Percentiles rank a stretch among this genome's conserved stretches.
These are phyloP conservation scores for Trypanosoma melophagium DNA, from an alignment of 208 protist genomes.

Conservation along the genomic window DNA sequence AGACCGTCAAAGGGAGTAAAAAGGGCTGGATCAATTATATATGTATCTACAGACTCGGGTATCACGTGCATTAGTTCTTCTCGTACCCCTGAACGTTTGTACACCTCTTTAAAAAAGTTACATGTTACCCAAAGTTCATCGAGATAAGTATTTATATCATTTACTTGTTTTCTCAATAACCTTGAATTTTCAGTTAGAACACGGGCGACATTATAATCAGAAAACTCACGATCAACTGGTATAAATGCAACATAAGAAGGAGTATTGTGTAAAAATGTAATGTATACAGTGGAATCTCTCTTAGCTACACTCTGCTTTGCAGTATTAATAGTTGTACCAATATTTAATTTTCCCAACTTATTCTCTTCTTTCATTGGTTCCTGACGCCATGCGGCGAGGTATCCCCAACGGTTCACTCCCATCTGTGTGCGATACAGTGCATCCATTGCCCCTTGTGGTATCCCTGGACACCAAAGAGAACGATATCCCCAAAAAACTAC, in stretches of 20 bases:
- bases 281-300: neutral
- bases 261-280: constrained; percentile 2
- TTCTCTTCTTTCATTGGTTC: neutral
- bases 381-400: constrained; percentile 12
- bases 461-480: constrained; percentile 8
- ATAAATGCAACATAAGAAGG: neutral
- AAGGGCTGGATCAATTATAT: constrained; percentile 43
- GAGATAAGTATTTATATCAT: constrained; percentile 7
- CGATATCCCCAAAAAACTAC: constrained; percentile 15
- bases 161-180: neutral
- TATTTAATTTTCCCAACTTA: neutral
- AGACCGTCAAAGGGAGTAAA: constrained; percentile 5
- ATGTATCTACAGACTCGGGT: constrained; percentile 58
- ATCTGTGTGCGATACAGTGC: constrained; percentile 16
- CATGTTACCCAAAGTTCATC: constrained; percentile 60
- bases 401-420: constrained; percentile 10
- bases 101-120: constrained; percentile 44
- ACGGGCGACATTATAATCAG: constrained; percentile 11
- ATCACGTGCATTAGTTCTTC: constrained; percentile 31
- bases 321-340: neutral
- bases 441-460: constrained; percentile 9
- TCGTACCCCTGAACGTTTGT: constrained; percentile 33
- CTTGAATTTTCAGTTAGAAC: constrained; percentile 11
- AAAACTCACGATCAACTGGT: neutral
- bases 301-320: neutral